Evolutionary conservation across 768 basidiomycete genomes (phyloP).

Genomic region (Leccinum uliginosum): DNA sequence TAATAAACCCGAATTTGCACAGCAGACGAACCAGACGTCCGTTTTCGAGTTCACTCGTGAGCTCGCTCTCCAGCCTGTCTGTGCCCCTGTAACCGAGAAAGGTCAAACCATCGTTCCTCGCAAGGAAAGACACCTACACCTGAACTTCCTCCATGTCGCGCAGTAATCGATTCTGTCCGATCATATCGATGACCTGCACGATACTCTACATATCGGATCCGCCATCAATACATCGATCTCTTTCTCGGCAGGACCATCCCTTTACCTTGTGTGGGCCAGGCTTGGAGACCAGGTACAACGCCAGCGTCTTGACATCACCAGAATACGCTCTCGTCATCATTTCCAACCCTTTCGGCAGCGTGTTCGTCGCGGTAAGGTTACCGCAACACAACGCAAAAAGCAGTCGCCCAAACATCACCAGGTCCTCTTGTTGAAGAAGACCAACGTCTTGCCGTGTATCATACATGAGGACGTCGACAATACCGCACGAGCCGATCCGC

Average conservation of each 20-base stretch:
- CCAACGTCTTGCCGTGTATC: constrained; percentile 60
- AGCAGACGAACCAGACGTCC: constrained; percentile 84
- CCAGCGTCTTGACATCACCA: constrained; percentile 75
- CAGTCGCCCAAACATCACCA: constrained; percentile 80
- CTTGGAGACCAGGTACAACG: constrained; percentile 74
- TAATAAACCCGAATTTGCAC: constrained; percentile 96
- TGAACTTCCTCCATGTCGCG: constrained; percentile 84
- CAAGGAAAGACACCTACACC: constrained; percentile 43
- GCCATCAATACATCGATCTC: not conserved
- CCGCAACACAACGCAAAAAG: constrained; percentile 76
- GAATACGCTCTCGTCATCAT: constrained; percentile 70
- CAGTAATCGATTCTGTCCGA: constrained; percentile 58
- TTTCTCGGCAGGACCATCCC: not conserved
- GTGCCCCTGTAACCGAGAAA: constrained; percentile 49
- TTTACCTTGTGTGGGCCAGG: constrained; percentile 59
- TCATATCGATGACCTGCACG: constrained; percentile 75
- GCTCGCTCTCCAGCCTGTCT: constrained; percentile 79
- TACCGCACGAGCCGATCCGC: constrained; percentile 81
- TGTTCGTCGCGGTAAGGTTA: constrained; percentile 54
- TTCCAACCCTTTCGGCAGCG: constrained; percentile 71
- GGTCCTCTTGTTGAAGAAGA: constrained; percentile 80
- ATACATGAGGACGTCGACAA: constrained; percentile 81
- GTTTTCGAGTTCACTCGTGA: constrained; percentile 90
- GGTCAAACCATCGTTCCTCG: not conserved
- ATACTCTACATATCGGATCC: constrained; percentile 47